Conservation (phyloP, 306 rosid species). For the Acacia acuminata region DNA sequence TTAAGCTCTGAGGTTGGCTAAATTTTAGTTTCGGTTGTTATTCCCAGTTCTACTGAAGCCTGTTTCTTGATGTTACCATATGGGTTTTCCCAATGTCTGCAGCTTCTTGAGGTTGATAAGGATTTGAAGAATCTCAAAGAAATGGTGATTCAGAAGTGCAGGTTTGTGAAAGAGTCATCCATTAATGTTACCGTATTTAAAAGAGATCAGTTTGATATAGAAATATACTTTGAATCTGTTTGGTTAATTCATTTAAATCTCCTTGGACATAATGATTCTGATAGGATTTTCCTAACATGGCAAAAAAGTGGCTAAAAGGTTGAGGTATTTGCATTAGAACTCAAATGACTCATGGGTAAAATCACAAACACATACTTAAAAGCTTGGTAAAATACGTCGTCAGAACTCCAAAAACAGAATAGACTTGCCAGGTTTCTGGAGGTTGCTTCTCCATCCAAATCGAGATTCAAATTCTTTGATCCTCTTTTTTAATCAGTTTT, state of each 20-base stretch:
- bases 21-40: constrained; percentile 21
- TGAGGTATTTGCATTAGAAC: not conserved
- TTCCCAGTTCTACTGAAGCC: constrained; percentile 1
- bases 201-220: constrained; percentile 7
- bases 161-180: constrained; percentile 46
- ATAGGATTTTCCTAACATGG: not conserved
- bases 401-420: not conserved
- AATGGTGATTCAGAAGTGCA: constrained; percentile 65
- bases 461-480: not conserved
- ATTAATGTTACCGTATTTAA: not conserved
- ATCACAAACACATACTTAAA: not conserved
- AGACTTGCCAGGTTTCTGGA: not conserved
- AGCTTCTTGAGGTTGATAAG: constrained; percentile 64
- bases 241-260: not conserved
- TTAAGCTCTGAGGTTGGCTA: constrained; percentile 52
- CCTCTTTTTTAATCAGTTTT: not conserved
- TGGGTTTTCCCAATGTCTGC: constrained; percentile 24
- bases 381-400: not conserved
- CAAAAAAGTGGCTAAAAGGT: not conserved
- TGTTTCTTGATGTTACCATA: constrained; percentile 22
- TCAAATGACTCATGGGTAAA: not conserved
- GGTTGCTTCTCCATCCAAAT: not conserved
- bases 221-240: not conserved
- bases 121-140: constrained; percentile 59
- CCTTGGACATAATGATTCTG: not conserved